These are phyloP conservation scores for Pilatotrama ljubarskyi DNA, from an alignment of 768 basidiomycete species.

Conservation along the genomic window DNA sequence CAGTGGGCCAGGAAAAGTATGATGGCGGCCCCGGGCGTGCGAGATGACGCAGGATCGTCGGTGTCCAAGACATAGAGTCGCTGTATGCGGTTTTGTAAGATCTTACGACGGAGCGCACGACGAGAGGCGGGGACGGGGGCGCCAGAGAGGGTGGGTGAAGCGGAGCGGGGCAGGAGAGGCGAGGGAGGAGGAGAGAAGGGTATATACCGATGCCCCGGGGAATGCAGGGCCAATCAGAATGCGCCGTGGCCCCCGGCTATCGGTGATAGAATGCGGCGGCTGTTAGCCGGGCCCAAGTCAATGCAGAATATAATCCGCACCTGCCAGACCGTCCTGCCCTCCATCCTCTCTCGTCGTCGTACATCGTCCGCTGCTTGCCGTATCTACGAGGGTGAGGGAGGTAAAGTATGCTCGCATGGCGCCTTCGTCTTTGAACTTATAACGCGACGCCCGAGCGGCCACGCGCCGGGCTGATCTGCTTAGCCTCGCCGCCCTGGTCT, in stretches of 20 bases:
- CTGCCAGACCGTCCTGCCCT: neutral
- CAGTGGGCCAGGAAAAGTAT: neutral
- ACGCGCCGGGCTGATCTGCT: conserved; percentile 18
- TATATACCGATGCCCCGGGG: conserved; percentile 17
- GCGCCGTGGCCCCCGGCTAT: conserved; percentile 6
- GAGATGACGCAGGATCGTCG: neutral
- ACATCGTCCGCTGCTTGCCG: neutral
- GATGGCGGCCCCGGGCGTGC: neutral
- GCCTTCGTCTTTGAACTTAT: neutral
- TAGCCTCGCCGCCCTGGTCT: conserved; percentile 22
- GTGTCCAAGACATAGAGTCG: neutral
- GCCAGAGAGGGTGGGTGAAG: neutral
- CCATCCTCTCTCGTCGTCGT: neutral
- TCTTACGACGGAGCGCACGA: neutral
- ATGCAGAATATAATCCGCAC: neutral
- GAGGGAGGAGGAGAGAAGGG: neutral
- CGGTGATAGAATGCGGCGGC: conserved; percentile 13
- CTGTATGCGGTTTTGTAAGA: neutral
- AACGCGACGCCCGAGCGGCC: conserved; percentile 1
- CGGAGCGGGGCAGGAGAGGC: neutral
- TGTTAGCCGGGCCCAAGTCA: conserved; percentile 4
- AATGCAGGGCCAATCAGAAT: conserved; percentile 9
- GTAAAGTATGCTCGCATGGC: neutral
- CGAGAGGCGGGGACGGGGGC: neutral
- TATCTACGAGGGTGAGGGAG: neutral